Percentiles rank a stretch among this genome's conserved stretches.
phyloP scores from a whole-genome alignment of 257 asterid genomes.

The Solanum rostratum region DNA sequence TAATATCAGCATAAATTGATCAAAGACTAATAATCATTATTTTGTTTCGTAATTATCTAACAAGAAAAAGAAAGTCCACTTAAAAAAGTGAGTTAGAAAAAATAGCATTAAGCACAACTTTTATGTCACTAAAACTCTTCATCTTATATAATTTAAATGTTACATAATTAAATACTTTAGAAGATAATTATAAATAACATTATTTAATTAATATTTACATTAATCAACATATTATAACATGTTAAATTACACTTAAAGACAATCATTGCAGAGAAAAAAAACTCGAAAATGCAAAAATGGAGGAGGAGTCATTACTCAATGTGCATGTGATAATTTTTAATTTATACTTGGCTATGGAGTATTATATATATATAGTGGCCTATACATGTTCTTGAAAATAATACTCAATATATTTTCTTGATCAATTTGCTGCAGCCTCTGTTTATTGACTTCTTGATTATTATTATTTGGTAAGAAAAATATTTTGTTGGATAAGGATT shows the following conservation, averaged over 20 bases:
- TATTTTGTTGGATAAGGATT: neutral
- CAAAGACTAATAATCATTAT: neutral
- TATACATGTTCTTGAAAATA: neutral
- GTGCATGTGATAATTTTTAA: neutral
- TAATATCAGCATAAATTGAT: accelerated
- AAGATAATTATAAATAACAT: neutral
- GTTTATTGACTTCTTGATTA: neutral
- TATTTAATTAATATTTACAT: neutral
- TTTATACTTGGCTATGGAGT: neutral
- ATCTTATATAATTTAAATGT: neutral
- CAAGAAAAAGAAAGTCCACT: neutral
- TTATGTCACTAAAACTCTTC: neutral
- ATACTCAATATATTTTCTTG: neutral
- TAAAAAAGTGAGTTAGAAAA: neutral
- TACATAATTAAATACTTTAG: neutral
- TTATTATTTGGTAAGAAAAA: neutral
- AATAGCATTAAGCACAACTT: neutral
- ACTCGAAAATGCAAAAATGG: neutral
- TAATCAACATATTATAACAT: neutral
- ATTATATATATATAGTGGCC: neutral
- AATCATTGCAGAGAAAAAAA: neutral
- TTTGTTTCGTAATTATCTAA: neutral
- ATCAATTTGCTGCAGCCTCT: neutral
- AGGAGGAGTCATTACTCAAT: neutral
- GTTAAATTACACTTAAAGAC: neutral